Base-by-base conservation (phyloP, 2,329 filamentous ascomycete genomes). In the Westerdykella ornata region DNA sequence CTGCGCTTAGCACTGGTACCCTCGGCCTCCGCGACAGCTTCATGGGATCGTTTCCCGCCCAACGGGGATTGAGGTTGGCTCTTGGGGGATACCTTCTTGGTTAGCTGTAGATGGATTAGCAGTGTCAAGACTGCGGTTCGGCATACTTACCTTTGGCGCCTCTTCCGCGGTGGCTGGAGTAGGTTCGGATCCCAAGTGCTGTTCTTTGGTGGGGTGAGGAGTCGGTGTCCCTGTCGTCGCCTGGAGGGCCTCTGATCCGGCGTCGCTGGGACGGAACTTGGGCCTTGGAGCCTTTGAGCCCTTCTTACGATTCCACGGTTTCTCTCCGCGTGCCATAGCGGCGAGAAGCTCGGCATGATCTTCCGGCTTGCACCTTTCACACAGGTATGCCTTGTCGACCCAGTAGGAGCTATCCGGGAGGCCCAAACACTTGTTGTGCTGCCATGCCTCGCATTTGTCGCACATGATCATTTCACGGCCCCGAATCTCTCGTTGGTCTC, bases 341-440 rank as follows among this genome's bases (percentile, higher is more conserved):
- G 82, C 82, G 3, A 98, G 69, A 2, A 96, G 78, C 46, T 83
- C 81, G 52, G 80, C 81, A 69, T 98, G 92, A 48, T 89, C 81
- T 42, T 88, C 77, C 1, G 92, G 92, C 39, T 78, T 77, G 71
- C 92, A 97, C 67, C 83, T 73, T 67, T 98, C 92, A 68, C 92
- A 98, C 68, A 84, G 94, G 70, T 98, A 98, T 16, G 52, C 53
- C 44, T 52, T 58, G 40, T 52, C 47, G 17, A 45, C 39, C 61
- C 63, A 66, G 85, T 76, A 46, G 85, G 57, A 50, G 22, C 82
- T 79, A 54, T 85, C 88, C 35, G 83, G 80, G 57, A 96, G 79
- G 39, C 87, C 88, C 73, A 98, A 87, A 63, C 92, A 98, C 49
- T 94, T 83, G 59, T 96, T 96, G 68, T 98, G 92, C 68, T 98